Evolutionary conservation across 1,284 basidiomycete species (phyloP), one percentile per base, ranked within the genome.

Genomic region (Cerioporus squamosus): DNA sequence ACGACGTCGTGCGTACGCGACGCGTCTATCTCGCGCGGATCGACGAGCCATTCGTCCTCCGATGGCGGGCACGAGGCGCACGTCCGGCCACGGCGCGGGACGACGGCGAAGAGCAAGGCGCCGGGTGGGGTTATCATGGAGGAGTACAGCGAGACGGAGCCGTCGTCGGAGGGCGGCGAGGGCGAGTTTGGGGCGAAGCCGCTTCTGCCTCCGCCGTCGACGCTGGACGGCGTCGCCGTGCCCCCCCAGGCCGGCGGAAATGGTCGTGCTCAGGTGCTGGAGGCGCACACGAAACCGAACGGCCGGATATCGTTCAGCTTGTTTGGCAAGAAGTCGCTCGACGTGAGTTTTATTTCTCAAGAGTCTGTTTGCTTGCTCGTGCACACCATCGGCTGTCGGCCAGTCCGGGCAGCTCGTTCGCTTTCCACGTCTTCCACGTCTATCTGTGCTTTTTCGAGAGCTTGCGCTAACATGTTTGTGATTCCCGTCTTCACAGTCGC

Each of bases 301-400:
- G 51, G 57, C 24, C 54, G 67, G 43, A 61, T 53, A 62, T 66
- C 65, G 50, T 62, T 66, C 44, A 61, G 62, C 47, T 40, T 65
- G 18, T 66, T 64, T n/a, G 53, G 54, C 51, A 59, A 62, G 55
- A 68, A 64, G 51, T 57, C 61, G 29, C 42, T 52, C 12, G 60
- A 59, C 43, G 59, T 64, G 51, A 56, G 60, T 61, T n/a, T 6
- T 26, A 17, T 10, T 7, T 31, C 15, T 15, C 18, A 10, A n/a
- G 22, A 23, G 33, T 17, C 33, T 36, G 33, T 36, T 36, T 36
- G 33, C 33, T 36, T 36, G 33, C 15, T n/a, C n/a, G n/a, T n/a
- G 14, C 33, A 36, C 33, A 14, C 14, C 33, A 17, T 12, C 33
- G 33, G 33, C 15, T 1, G 15, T 17, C 33, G 33, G 33, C 14